phyloP scores from a whole-genome alignment of 371 early-diverging fungal genomes.

The Lichtheimia corymbifera region DNA sequence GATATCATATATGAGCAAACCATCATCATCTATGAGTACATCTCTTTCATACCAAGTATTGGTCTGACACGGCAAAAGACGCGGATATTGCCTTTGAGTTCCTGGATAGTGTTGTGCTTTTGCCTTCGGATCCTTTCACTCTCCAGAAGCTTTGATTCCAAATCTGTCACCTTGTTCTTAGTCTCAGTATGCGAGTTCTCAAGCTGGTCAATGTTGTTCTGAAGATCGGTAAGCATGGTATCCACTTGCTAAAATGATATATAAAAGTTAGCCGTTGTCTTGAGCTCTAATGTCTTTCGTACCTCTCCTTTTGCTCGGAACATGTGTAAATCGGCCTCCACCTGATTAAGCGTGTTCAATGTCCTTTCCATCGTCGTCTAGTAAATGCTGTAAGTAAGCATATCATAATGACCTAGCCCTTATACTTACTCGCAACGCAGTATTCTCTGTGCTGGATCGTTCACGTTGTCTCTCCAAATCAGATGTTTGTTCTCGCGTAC shows the following conservation, averaged over 20 bases:
- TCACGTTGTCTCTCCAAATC: slow-evolving; percentile 25
- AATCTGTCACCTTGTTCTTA: slow-evolving; percentile 22
- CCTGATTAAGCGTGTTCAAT: slow-evolving; percentile 45
- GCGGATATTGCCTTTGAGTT: slow-evolving; percentile 97
- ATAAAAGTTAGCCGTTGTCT: neutral
- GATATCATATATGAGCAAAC: neutral
- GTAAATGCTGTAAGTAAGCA: neutral
- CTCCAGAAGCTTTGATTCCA: slow-evolving; percentile 70
- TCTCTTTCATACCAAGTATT: slow-evolving; percentile 28
- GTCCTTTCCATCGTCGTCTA: slow-evolving; percentile 21
- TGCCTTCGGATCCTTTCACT: slow-evolving; percentile 80
- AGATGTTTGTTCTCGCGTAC: slow-evolving; percentile 17
- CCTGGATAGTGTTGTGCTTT: slow-evolving; percentile 92
- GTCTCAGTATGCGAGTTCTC: slow-evolving; percentile 26
- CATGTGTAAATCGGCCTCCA: slow-evolving; percentile 47
- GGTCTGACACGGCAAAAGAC: slow-evolving; percentile 98
- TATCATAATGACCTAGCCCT: neutral
- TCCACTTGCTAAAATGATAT: slow-evolving; percentile 38
- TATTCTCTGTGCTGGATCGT: slow-evolving; percentile 24
- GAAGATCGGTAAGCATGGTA: slow-evolving; percentile 38
- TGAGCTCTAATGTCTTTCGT: neutral
- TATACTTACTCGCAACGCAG: slow-evolving; percentile 8
- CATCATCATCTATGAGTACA: too few species aligned
- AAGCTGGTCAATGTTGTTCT: slow-evolving; percentile 48
- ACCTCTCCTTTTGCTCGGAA: slow-evolving; percentile 52